Percentiles rank a stretch among this genome's conserved stretches.
These are phyloP conservation scores for Alternaria atra DNA, from an alignment of 2,329 filamentous ascomycete genomes.

Conservation along the genomic window DNA sequence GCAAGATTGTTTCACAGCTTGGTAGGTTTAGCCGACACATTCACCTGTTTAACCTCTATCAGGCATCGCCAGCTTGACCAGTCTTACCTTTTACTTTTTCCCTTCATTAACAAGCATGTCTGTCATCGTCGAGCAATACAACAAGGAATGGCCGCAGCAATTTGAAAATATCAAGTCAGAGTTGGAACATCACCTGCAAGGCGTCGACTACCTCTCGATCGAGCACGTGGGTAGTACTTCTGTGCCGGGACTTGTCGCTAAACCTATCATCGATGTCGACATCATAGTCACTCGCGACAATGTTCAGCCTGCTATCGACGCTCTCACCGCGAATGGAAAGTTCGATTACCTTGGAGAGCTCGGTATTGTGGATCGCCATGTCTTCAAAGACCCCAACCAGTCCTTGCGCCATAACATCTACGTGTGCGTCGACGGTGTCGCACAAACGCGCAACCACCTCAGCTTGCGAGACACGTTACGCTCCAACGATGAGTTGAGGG, in stretches of 20 bases:
- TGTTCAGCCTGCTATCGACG: slow-evolving; percentile 37
- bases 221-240: slow-evolving; percentile 53
- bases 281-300: slow-evolving; percentile 41
- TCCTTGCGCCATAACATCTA: slow-evolving; percentile 47
- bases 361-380: slow-evolving; percentile 48
- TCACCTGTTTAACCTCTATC: slow-evolving; percentile 1
- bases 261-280: slow-evolving; percentile 52
- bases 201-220: slow-evolving; percentile 33
- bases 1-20: slow-evolving; percentile 3
- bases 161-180: slow-evolving; percentile 32
- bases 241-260: slow-evolving; percentile 46
- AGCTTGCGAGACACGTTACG: slow-evolving; percentile 49
- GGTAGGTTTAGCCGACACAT: slow-evolving; percentile 17
- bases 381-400: slow-evolving; percentile 45
- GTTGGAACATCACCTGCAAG: slow-evolving; percentile 27
- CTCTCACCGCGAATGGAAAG: slow-evolving; percentile 40
- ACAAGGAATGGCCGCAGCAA: slow-evolving; percentile 39
- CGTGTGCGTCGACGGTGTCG: slow-evolving; percentile 47
- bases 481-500: slow-evolving; percentile 39
- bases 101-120: slow-evolving; percentile 25
- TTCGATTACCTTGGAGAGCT: slow-evolving; percentile 51
- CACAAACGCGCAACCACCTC: slow-evolving; percentile 51
- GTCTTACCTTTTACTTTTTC: background rate
- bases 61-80: background rate
- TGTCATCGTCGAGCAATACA: slow-evolving; percentile 37